Percentiles rank a stretch among this genome's conserved stretches.
phyloP scores from a whole-genome alignment of 257 asterid species.

The Salvia hispanica region DNA sequence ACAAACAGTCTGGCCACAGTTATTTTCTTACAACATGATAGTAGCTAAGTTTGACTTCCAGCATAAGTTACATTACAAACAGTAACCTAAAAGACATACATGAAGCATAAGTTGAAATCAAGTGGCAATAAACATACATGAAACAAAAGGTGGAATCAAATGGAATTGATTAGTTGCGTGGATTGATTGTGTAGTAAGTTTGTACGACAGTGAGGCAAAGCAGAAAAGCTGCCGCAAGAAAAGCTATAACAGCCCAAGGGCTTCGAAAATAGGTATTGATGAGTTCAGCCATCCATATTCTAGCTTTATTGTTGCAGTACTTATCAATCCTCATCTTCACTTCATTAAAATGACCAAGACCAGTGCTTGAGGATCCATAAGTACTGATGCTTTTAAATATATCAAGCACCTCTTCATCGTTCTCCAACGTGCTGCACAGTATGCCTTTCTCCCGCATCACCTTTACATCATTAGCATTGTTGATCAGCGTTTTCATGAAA shows the following conservation, averaged over 20 bases:
- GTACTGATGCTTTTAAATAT: slow-evolving; percentile 37
- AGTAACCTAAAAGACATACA: no score
- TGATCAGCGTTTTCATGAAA: slow-evolving; percentile 41
- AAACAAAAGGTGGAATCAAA: no score
- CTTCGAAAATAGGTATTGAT: slow-evolving; percentile 34
- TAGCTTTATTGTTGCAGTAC: not conserved
- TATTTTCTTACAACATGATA: no score
- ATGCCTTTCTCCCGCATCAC: slow-evolving; percentile 25
- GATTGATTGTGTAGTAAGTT: no score
- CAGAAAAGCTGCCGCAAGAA: no score
- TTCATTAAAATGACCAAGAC: slow-evolving; percentile 22
- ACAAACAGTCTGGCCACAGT: no score
- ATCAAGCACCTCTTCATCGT: slow-evolving; percentile 37
- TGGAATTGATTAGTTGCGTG: no score
- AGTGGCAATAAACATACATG: no score
- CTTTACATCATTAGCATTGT: no score
- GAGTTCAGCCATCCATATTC: slow-evolving; percentile 39
- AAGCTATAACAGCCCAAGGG: not conserved
- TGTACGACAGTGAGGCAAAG: slow-evolving; percentile 24
- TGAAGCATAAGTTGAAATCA: no score
- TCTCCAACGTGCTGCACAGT: slow-evolving; percentile 30
- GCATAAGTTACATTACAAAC: no score
- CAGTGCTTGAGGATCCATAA: not conserved
- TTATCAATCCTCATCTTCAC: slow-evolving; percentile 28
- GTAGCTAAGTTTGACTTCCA: no score